These are phyloP conservation scores for Odontarrhena argentea DNA, from an alignment of 345 rosid species.

Conservation along the genomic window DNA sequence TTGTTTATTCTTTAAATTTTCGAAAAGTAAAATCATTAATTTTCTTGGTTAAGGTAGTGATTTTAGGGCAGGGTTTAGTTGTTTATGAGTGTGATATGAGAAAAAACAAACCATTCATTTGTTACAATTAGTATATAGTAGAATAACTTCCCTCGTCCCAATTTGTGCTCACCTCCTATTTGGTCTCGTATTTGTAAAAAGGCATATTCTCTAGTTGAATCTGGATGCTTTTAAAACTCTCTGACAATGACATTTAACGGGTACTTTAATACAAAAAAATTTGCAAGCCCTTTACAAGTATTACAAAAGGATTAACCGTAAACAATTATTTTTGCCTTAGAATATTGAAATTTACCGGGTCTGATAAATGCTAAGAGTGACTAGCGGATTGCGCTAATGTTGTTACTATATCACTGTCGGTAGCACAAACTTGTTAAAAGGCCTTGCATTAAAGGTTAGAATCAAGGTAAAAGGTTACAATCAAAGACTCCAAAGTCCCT, in stretches of 20 bases:
- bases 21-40: neutral
- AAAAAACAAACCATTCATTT: constrained; percentile 17
- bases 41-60: neutral
- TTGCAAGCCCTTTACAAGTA: neutral
- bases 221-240: neutral
- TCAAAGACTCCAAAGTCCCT: no score
- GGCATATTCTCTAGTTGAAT: neutral
- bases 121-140: constrained; percentile 5
- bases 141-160: neutral
- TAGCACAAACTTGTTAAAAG: no score
- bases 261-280: neutral
- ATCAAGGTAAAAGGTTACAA: no score
- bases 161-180: neutral
- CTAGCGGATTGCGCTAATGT: no score
- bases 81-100: constrained; percentile 7
- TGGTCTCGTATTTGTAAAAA: neutral
- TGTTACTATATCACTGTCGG: no score
- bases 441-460: no score
- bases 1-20: neutral
- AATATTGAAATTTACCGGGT: no score
- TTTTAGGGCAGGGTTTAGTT: constrained; percentile 8
- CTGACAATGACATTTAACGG: constrained; percentile 8
- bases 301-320: no score
- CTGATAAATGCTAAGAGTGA: no score
- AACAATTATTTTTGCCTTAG: no score